Base-by-base conservation (phyloP, 2,329 filamentous ascomycete genomes). In the Aspergillus thermomutatus region DNA sequence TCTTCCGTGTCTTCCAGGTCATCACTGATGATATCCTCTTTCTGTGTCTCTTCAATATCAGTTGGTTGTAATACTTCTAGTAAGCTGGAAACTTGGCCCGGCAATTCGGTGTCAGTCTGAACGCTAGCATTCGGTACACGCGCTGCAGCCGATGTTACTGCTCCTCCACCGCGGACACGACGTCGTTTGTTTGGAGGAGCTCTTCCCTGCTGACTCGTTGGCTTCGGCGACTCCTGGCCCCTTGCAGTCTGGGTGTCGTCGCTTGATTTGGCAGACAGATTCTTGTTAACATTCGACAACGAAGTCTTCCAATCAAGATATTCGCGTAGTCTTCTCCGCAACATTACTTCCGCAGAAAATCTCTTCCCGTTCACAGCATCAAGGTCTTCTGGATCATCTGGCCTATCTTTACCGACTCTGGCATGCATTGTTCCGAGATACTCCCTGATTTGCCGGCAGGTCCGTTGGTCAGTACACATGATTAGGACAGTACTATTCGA, bases 401-500 rank as follows among this genome's bases (percentile, higher is more conserved):
- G 61, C 4, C 57, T 61, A 19, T 62, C 65, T 26, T 65, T 67
- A 40, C 75, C 70, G 37, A 53, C 81, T 53, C 83, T 85, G 27
- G 92, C 82, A 68, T 95, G 86, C 91, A 96, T 97, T 6, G 86
- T 92, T 71, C 96, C 89, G 21, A 99, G 78, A 70, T 93, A 97
- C 70, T 97, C 93, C 61, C 91, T 86, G 45, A 99, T 79, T 66
- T 99, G 94, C 14, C 89, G 84, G 68, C 91, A 96, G 8, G 91
- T 96, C 55, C 87, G 86, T 55, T 90, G 86, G 66, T 96, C 93
- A 26, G 88, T 88, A 69, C 93, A 97, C 94, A 99, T 97, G 71
- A 99, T 91, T 34, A 99, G 78, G 50, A 96, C 91, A 2, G 90
- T 91, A n/a, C 90, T 90, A 69, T 92, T 96, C 0, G 92, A 96